phyloP scores from a whole-genome alignment of 2,329 filamentous ascomycete genomes.

The Alternaria ventricosa region DNA sequence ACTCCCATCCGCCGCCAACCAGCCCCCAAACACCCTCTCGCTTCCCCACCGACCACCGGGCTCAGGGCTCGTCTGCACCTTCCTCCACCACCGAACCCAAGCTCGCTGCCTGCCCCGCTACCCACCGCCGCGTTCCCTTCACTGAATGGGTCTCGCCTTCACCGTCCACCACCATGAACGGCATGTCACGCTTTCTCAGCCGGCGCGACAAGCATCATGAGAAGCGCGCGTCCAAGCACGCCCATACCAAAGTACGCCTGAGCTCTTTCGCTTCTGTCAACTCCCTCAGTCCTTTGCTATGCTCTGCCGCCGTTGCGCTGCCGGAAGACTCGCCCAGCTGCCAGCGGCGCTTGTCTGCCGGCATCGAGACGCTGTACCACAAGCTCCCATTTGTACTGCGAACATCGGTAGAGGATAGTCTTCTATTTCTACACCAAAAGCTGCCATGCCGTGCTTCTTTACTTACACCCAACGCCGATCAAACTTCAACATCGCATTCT shows the following conservation, averaged over 20 bases:
- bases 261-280: slow-evolving; percentile 21
- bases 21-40: neutral
- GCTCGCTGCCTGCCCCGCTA: slow-evolving; percentile 20
- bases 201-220: slow-evolving; percentile 66
- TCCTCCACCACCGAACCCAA: slow-evolving; percentile 6
- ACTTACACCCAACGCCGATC: slow-evolving; percentile 11
- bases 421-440: slow-evolving; percentile 28
- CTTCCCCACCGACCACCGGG: slow-evolving; percentile 8
- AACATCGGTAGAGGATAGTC: slow-evolving; percentile 18
- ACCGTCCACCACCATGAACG: slow-evolving; percentile 51
- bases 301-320: slow-evolving; percentile 12
- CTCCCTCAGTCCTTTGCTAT: slow-evolving; percentile 21
- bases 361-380: slow-evolving; percentile 29
- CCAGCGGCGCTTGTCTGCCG: slow-evolving; percentile 20
- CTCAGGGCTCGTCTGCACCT: slow-evolving; percentile 16
- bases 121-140: slow-evolving; percentile 10
- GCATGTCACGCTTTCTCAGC: slow-evolving; percentile 71
- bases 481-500: slow-evolving; percentile 16
- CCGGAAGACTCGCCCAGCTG: slow-evolving; percentile 5
- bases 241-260: slow-evolving; percentile 42
- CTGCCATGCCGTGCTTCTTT: slow-evolving; percentile 21
- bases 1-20: neutral
- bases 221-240: slow-evolving; percentile 45
- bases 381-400: slow-evolving; percentile 31
- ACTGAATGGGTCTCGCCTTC: slow-evolving; percentile 26